Evolutionary conservation across 768 basidiomycete genomes (phyloP), one percentile per base, ranked within the genome.

Genomic region (Ramaria sp.): DNA sequence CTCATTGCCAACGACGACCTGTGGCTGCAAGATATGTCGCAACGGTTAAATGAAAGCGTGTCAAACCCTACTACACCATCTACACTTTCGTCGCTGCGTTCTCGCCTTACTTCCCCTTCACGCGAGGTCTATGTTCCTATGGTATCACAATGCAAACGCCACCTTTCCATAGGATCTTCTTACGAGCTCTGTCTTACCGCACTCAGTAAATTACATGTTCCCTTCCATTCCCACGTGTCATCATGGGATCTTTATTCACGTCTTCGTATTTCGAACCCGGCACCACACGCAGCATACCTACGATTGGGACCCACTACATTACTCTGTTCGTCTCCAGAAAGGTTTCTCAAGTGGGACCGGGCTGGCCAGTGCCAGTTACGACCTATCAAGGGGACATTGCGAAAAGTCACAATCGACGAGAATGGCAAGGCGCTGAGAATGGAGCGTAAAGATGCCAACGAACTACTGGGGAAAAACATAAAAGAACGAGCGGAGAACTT

Each of bases 401-500:
- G 81, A 42, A 89, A 88, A 66, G 78, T 71, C 3, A 79, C 82
- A 6, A 20, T 44, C 10, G 53, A 55, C 20, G 43, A 36, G 15
- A 44, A 36, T 34, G 59, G 69, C 38, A 57, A 65, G 15, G 64
- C 65, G 48, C 55, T 50, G 42, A 73, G 72, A 7, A 73, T 83
- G 55, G 83, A 77, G 16, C 79, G 79, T 25, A 78, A 75, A 52
- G 76, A 79, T 47, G 83, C 83, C n/a, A 81, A 85, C 61, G 61
- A 81, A 66, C 66, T 75, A 13, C 67, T 86, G 55, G 72, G 71
- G 13, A 82, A 83, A 5, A 85, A 78, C 65, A 72, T 70, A 41
- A 98, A 98, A 66, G 94, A 98, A 67, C 81, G 94, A 1, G 94
- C 93, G 0, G 94, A 97, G 71, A 98, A 98, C 65, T 69, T 98